A percentile compares a stretch with the other conserved stretches of the same genome.
phyloP scores from a whole-genome alignment of 2,329 filamentous ascomycete genomes.

The Cladosporium sp. region DNA sequence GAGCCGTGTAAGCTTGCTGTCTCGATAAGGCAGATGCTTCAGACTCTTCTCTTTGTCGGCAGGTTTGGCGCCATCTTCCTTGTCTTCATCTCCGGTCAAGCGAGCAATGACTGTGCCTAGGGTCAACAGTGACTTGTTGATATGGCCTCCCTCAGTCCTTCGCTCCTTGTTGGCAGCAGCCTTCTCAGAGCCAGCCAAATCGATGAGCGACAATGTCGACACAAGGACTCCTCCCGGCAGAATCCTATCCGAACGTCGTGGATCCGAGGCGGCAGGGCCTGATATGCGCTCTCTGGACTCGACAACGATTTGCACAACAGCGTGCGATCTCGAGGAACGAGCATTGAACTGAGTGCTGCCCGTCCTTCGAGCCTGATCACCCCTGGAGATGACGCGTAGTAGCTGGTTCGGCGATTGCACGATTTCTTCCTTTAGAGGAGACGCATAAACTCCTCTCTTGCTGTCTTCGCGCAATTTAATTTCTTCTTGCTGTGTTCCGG shows the following conservation, averaged over 20 bases:
- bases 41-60: conserved; percentile 62
- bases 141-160: conserved; percentile 90
- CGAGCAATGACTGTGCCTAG: conserved; percentile 91
- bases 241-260: conserved; percentile 58
- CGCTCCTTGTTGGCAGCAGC: conserved; percentile 94
- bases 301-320: conserved; percentile 96
- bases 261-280: conserved; percentile 49
- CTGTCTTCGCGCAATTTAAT: conserved; percentile 96
- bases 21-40: conserved; percentile 91
- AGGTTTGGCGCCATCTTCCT: conserved; percentile 50
- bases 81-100: conserved; percentile 85
- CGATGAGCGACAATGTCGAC: conserved; percentile 90
- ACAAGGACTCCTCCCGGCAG: conserved; percentile 87
- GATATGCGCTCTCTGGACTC: conserved; percentile 82
- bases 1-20: conserved; percentile 92
- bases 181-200: conserved; percentile 92
- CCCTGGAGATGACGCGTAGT: conserved; percentile 87
- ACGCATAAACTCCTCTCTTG: conserved; percentile 94
- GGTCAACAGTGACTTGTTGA: conserved; percentile 96
- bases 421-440: conserved; percentile 94
- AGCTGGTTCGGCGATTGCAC: conserved; percentile 96
- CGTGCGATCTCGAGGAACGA: conserved; percentile 93
- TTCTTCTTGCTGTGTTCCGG: conserved; percentile 72
- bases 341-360: conserved; percentile 97
- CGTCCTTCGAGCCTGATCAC: conserved; percentile 83